phyloP scores from a whole-genome alignment of 2,329 filamentous ascomycete genomes.

The Talaromyces sp. region DNA sequence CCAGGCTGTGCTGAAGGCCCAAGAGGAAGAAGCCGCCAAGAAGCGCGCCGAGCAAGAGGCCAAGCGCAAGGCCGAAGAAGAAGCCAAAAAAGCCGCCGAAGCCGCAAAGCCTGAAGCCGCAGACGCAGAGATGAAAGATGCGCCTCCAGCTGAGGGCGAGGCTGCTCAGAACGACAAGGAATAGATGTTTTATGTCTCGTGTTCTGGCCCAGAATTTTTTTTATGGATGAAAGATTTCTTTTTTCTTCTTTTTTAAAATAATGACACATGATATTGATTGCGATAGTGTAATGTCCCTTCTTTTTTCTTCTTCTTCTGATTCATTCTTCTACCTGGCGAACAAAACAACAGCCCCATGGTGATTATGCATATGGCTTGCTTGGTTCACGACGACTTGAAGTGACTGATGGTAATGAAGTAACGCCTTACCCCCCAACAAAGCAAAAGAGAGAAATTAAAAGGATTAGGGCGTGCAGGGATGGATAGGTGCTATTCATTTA shows the following conservation, averaged over 20 bases:
- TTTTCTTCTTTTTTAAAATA: not conserved
- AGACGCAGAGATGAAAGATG: slow-evolving; percentile 58
- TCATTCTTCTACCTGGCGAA: not conserved
- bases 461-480: not conserved
- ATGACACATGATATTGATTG: slow-evolving; percentile 1
- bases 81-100: slow-evolving; percentile 50
- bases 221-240: not conserved
- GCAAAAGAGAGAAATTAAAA: not conserved
- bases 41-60: slow-evolving; percentile 64
- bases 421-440: not conserved
- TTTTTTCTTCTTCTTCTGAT: not conserved
- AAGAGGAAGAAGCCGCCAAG: slow-evolving; percentile 62
- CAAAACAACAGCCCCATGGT: not conserved
- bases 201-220: not conserved
- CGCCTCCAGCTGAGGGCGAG: slow-evolving; percentile 38
- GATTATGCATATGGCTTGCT: not conserved
- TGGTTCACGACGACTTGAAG: not conserved
- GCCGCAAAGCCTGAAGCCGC: slow-evolving; percentile 26
- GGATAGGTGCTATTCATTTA: not conserved
- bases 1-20: slow-evolving; percentile 59
- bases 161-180: slow-evolving; percentile 12
- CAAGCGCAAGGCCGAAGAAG: slow-evolving; percentile 70
- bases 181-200: not conserved
- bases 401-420: not conserved
- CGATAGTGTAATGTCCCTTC: not conserved